Evolutionary conservation across 306 rosid genomes (phyloP).

Genomic region (Hylodesmum podocarpum): DNA sequence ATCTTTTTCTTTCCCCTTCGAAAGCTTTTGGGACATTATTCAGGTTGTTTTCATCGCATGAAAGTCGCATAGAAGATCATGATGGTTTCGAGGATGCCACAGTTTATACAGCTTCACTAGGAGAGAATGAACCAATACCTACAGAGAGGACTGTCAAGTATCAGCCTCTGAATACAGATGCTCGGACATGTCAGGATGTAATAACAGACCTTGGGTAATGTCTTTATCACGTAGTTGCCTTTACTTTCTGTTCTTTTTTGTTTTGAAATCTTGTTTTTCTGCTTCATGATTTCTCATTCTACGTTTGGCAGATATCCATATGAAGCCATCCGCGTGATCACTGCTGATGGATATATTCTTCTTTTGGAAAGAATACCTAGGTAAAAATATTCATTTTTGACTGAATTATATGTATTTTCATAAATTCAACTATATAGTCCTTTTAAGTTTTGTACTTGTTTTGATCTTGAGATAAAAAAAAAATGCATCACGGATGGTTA

Average conservation of each 20-base stretch:
- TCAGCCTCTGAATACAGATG: slow-evolving; percentile 80
- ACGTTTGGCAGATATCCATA: slow-evolving; percentile 70
- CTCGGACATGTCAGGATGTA: slow-evolving; percentile 95
- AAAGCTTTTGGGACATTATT: slow-evolving; percentile 46
- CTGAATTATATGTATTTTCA: neutral
- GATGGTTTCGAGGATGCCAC: slow-evolving; percentile 27
- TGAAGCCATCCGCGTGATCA: slow-evolving; percentile 83
- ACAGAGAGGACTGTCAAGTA: slow-evolving; percentile 46
- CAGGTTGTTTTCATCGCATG: slow-evolving; percentile 42
- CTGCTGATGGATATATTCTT: slow-evolving; percentile 90
- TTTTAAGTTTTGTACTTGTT: slow-evolving; percentile 23
- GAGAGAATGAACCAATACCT: slow-evolving; percentile 55
- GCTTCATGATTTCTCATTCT: slow-evolving; percentile 22
- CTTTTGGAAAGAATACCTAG: slow-evolving; percentile 95
- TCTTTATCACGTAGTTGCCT: slow-evolving; percentile 1
- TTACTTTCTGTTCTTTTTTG: neutral
- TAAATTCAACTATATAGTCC: neutral
- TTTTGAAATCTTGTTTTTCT: neutral
- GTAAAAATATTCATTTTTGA: slow-evolving; percentile 36
- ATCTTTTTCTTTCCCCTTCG: slow-evolving; percentile 76
- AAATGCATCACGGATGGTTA: neutral
- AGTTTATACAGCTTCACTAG: slow-evolving; percentile 50
- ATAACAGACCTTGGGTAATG: slow-evolving; percentile 91
- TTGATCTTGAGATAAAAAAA: slow-evolving; percentile 10
- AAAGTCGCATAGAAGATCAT: slow-evolving; percentile 24